Base-by-base conservation (phyloP, 2,329 filamentous ascomycete genomes). In the Dactylonectria estremocensis region DNA sequence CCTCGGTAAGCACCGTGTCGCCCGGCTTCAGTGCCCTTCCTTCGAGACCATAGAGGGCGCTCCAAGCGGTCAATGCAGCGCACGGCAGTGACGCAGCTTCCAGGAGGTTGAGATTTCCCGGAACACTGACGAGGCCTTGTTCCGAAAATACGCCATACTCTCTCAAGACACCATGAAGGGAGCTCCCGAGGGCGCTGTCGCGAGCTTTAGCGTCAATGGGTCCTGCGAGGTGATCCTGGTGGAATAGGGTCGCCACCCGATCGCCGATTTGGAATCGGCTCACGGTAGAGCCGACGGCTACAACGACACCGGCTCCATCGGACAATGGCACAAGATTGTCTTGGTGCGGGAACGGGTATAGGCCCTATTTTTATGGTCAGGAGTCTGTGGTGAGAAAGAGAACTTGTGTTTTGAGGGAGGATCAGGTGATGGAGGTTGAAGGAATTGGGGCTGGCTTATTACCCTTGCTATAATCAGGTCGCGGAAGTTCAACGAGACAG, bases 101-200 rank as follows among this genome's bases (percentile, higher is more conserved):
- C 10, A 71, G 48, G 62, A 72, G 81, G 40, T 72, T 79, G 6
- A 88, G 76, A 43, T 82, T 82, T n/a, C 69, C 70, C 0, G 89
- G 89, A 54, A 84, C 81, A 65, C 81, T 78, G 3, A 91, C 86
- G 13, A 92, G 83, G 8, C 87, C 88, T 9, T 64, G 85, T 76
- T 91, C 87, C 22, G 86, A 80, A 74, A 90, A 91, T 6, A 86
- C 82, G 9, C 82, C 90, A 16, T 59, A 54, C 31, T 59, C 22
- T 20, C 40, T n/a, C 13, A 64, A 20, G 8, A 55, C 40, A 7
- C 62, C 62, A 49, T 64, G 22, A 8, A 54, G 5, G 16, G 14
- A 9, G 28, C 40, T 31, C 16, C 62, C 62, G 5, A 60, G 35
- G 14, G 18, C 33, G 14, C n/a, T 49, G 3, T 48, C 5, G 13